These are phyloP conservation scores for Nannizziopsis arthrosporioides DNA, from an alignment of 2,329 filamentous ascomycete species.

Conservation along the genomic window DNA sequence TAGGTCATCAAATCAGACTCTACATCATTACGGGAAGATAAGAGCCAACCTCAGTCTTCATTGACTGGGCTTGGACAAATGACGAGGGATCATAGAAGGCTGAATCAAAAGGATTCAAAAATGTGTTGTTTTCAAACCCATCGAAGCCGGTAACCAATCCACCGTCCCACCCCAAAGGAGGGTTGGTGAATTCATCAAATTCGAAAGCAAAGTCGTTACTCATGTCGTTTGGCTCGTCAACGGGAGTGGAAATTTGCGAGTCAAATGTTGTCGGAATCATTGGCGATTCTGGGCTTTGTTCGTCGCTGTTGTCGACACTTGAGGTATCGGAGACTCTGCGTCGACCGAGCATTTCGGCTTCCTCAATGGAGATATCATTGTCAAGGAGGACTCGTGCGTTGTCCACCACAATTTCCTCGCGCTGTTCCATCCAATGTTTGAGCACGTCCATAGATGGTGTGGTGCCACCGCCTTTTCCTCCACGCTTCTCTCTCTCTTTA, in stretches of 20 bases:
- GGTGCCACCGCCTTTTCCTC: constrained; percentile 52
- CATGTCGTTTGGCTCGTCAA: constrained; percentile 9
- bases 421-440: constrained; percentile 50
- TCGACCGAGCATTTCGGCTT: constrained; percentile 9
- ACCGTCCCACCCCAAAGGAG: constrained; percentile 13
- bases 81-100: constrained; percentile 22
- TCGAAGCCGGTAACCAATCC: constrained; percentile 20
- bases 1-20: constrained; percentile 15
- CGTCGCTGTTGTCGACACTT: constrained; percentile 17
- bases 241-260: constrained; percentile 3
- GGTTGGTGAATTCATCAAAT: constrained; percentile 13
- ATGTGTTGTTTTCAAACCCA: constrained; percentile 17
- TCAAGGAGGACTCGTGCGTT: constrained; percentile 22
- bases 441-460: constrained; percentile 49
- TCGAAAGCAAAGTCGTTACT: constrained; percentile 16
- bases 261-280: constrained; percentile 4
- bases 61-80: constrained; percentile 20
- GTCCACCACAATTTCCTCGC: constrained; percentile 38
- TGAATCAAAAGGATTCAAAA: constrained; percentile 23
- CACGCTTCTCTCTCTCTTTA: constrained; percentile 48
- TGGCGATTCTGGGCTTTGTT: constrained; percentile 5
- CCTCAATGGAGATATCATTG: constrained; percentile 19
- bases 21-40: constrained; percentile 27
- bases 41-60: constrained; percentile 26
- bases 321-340: constrained; percentile 10